Conservation (phyloP, 495 filamentous ascomycete species). For the Amphirosellinia nigrospora region DNA sequence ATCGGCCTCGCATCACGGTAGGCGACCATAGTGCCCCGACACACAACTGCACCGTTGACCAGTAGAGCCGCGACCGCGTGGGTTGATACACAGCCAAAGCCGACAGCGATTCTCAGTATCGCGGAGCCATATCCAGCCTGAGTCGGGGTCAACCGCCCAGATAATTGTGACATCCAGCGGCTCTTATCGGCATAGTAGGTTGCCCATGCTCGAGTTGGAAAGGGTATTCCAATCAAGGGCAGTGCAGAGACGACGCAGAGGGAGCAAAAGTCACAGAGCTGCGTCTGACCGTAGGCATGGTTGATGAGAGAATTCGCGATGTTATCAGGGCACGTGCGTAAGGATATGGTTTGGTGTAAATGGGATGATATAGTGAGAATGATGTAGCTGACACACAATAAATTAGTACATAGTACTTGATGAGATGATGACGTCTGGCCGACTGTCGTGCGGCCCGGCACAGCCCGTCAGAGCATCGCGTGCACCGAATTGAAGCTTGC, state of each 20-base stretch:
- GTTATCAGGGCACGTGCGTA: not conserved
- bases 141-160: conserved; percentile 23
- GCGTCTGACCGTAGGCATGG: not conserved
- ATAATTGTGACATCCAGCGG: conserved; percentile 19
- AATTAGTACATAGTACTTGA: not conserved
- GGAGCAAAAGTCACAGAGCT: not conserved
- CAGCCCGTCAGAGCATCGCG: not conserved
- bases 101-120: conserved; percentile 22
- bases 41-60: conserved; percentile 27
- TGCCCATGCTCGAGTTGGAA: conserved; percentile 23
- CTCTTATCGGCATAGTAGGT: conserved; percentile 33
- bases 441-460: not conserved
- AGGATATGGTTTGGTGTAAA: not conserved
- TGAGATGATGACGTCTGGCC: not conserved
- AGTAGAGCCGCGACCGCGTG: conserved; percentile 25
- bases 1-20: conserved; percentile 25
- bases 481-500: too few relatives aligned
- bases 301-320: not conserved
- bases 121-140: conserved; percentile 27
- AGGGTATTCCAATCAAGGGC: conserved; percentile 30
- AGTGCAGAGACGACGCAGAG: conserved; percentile 30
- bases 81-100: conserved; percentile 30
- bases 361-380: not conserved
- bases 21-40: conserved; percentile 21
- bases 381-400: not conserved